These are phyloP conservation scores for Rosa rugosa DNA, from an alignment of 306 rosid genomes.

Conservation along the genomic window DNA sequence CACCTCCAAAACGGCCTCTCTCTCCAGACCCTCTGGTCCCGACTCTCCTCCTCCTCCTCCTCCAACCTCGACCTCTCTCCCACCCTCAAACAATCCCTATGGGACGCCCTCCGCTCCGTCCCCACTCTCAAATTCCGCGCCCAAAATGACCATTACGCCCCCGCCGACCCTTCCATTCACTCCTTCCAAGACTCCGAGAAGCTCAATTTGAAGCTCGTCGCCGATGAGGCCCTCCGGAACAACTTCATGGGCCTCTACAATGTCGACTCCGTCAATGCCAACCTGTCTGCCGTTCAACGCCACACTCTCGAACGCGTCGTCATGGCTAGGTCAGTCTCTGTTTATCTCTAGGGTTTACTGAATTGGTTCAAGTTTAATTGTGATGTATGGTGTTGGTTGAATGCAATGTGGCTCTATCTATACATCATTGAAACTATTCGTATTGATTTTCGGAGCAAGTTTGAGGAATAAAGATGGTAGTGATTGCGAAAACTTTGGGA, in stretches of 20 bases:
- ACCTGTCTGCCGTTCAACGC: constrained; percentile 43
- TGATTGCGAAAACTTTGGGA: no score
- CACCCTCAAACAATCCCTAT: constrained; percentile 49
- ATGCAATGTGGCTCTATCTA: no score
- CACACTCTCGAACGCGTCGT: constrained; percentile 70
- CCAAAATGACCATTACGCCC: neutral
- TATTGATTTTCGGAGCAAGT: no score
- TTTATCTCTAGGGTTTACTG: no score
- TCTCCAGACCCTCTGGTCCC: constrained; percentile 41
- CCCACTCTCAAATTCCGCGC: constrained; percentile 61
- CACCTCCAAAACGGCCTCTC: constrained; percentile 38
- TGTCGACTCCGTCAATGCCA: constrained; percentile 42
- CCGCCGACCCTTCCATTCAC: constrained; percentile 42
- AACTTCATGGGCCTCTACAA: constrained; percentile 79
- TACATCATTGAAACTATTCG: no score
- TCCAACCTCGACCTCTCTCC: constrained; percentile 45
- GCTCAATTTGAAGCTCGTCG: constrained; percentile 46
- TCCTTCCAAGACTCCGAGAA: constrained; percentile 50
- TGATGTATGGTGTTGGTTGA: no score
- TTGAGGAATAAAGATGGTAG: neutral
- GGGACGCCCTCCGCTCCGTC: constrained; percentile 58
- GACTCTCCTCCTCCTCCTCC: constrained; percentile 31
- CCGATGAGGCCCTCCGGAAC: constrained; percentile 46
- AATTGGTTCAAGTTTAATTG: no score
- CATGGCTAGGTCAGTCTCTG: constrained; percentile 40